Percentiles rank a stretch among this genome's conserved stretches.
phyloP scores from a whole-genome alignment of 305 asterid species.

The Stenogyne calaminthoides region DNA sequence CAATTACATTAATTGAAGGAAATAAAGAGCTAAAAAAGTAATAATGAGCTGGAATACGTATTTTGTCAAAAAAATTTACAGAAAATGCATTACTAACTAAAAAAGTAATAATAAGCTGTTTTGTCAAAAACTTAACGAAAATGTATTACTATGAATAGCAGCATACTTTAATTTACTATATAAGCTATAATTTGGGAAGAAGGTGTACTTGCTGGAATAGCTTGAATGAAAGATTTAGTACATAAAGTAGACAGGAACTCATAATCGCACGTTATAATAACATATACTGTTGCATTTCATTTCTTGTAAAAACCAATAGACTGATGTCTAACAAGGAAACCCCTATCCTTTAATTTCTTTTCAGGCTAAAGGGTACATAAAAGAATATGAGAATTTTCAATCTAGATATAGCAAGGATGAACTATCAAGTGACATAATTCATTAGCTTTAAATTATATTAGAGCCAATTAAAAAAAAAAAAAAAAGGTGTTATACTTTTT shows the following conservation, averaged over 20 bases:
- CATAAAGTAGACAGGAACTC: not conserved
- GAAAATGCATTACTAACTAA: not conserved
- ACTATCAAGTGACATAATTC: not conserved
- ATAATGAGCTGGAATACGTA: not conserved
- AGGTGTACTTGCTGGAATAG: conserved; percentile 8
- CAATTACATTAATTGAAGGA: not conserved
- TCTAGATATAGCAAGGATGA: not conserved
- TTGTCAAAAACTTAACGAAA: too few species aligned
- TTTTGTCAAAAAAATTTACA: not conserved
- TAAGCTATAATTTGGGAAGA: not conserved
- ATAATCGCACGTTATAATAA: not conserved
- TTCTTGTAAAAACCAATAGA: not conserved
- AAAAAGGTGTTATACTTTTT: not conserved
- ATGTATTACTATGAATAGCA: not conserved
- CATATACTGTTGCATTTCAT: not conserved
- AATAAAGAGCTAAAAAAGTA: not conserved
- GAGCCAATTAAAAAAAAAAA: too few species aligned
- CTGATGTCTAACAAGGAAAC: conserved; percentile 12
- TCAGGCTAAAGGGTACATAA: not conserved
- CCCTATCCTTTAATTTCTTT: not conserved
- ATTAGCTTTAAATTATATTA: not conserved
- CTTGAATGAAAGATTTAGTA: not conserved
- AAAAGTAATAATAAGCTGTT: too few species aligned
- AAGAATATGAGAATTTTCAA: not conserved
- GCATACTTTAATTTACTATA: not conserved